Evolutionary conservation across 1,284 basidiomycete species (phyloP), one percentile per base, ranked within the genome.

Genomic region (Melampsora larici-populina): DNA sequence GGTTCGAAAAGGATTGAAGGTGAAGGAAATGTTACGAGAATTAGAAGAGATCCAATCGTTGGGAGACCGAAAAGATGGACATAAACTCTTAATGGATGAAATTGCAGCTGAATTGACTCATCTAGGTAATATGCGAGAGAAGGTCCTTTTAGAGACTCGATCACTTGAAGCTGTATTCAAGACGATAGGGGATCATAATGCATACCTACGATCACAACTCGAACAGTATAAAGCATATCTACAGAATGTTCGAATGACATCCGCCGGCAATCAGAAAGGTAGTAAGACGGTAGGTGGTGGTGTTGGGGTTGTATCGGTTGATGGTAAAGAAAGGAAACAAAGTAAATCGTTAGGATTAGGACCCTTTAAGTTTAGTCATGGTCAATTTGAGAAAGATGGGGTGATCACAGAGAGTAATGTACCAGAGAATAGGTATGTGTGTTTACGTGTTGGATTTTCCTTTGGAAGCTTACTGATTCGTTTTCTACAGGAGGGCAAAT

Each of bases 211-310:
- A 63, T 90, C 90, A 33, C 97, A 99, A 85, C 88, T 99, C 79
- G 97, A 99, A 85, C 95, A 98, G 86, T 99, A 99, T 89, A 99
- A 99, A 87, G 94, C 94, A 49, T 99, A 99, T 84, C 87, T 99
- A 24, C 93, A 96, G 86, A 99, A 99, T 83, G 96, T 98, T 33
- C 89, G 97, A 43, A 87, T 96, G 81, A 96, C 92, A 18, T 84
- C 83, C 68, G 83, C 83, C 8, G 83, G 82, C 31, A 85, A 85
- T 75, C 82, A 83, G 79, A 82, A 82, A 80, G 77, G 68, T n/a
- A 89, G 89, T 73, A 94, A 94, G 85, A 92, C 93, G 80, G 93
- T 93, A 84, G 91, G 91, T 29, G 87, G 88, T 63, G 94, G 90
- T 55, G 94, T 99, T 4, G 96, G 97, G 55, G 96, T 99, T 48